Percentiles rank a stretch among this genome's conserved stretches.
These are phyloP conservation scores for Lactarius deliciosus DNA, from an alignment of 768 basidiomycete genomes.

Conservation along the genomic window DNA sequence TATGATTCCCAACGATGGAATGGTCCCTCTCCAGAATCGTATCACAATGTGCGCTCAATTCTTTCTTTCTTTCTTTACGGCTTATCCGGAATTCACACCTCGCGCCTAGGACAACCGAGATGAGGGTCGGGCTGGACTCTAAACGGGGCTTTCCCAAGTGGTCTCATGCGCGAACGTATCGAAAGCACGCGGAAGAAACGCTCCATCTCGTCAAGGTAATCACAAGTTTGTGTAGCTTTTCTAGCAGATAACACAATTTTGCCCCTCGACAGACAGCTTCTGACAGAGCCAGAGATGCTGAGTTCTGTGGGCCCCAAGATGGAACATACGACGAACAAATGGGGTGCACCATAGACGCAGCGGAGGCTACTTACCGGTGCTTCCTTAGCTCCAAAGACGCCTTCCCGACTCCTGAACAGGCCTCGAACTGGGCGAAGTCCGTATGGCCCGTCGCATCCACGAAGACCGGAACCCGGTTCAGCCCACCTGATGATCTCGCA, in stretches of 20 bases:
- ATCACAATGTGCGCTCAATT: not conserved
- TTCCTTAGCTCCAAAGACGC: constrained; percentile 7
- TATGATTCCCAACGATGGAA: not conserved
- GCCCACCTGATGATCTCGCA: not conserved
- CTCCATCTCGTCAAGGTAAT: constrained; percentile 9
- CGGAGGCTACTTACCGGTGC: constrained; percentile 10
- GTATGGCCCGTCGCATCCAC: constrained; percentile 16
- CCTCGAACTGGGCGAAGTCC: constrained; percentile 2
- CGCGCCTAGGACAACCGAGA: not conserved
- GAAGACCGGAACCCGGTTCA: not conserved
- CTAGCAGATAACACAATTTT: not conserved
- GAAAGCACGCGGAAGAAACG: constrained; percentile 14
- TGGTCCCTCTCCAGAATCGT: constrained; percentile 4
- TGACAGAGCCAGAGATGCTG: constrained; percentile 9
- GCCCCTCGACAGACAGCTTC: constrained; percentile 1
- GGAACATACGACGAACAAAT: not conserved
- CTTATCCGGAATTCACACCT: not conserved
- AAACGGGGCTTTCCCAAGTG: constrained; percentile 1
- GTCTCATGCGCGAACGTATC: constrained; percentile 8
- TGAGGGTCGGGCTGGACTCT: constrained; percentile 2
- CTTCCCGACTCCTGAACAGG: constrained; percentile 14
- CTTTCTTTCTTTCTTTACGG: not conserved
- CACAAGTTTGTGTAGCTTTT: not conserved
- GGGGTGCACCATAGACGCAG: not conserved
- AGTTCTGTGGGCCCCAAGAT: not conserved